Percentiles rank a stretch among this genome's conserved stretches.
Conservation (phyloP, 225 moss, liverwort and hornwort genomes). For the Anthoceros angustus region DNA sequence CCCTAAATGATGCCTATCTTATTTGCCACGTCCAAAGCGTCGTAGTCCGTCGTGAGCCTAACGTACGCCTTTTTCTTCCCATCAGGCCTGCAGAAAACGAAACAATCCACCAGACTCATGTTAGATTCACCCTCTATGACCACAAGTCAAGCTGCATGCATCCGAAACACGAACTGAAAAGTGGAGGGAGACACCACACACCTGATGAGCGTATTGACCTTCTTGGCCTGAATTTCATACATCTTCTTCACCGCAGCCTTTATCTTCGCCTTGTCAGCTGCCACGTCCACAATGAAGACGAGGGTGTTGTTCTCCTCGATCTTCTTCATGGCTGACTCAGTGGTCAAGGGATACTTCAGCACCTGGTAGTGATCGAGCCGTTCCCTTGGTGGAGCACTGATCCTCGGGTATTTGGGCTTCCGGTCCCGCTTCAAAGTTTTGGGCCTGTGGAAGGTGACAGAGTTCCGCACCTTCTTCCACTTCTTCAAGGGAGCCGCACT, state of each 20-base stretch:
- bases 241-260: constrained; percentile 82
- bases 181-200: constrained; percentile 5
- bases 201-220: constrained; percentile 83
- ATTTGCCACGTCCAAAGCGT: constrained; percentile 76
- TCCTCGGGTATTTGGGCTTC: constrained; percentile 56
- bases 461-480: constrained; percentile 63
- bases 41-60: constrained; percentile 61
- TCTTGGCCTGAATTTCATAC: constrained; percentile 85
- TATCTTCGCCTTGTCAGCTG: constrained; percentile 70
- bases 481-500: constrained; percentile 54
- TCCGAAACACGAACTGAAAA: not conserved
- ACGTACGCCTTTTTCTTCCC: constrained; percentile 76
- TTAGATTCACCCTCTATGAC: not conserved
- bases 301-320: constrained; percentile 81
- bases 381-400: constrained; percentile 48
- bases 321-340: constrained; percentile 90
- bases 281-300: constrained; percentile 71
- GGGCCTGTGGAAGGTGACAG: constrained; percentile 64
- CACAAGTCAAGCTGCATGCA: not conserved
- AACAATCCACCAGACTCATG: not conserved
- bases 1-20: constrained; percentile 68
- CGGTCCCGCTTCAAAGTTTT: constrained; percentile 55
- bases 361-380: constrained; percentile 83
- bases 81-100: constrained; percentile 34
- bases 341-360: constrained; percentile 71